Evolutionary conservation across 305 asterid genomes (phyloP).

Genomic region (Striga hermonthica): DNA sequence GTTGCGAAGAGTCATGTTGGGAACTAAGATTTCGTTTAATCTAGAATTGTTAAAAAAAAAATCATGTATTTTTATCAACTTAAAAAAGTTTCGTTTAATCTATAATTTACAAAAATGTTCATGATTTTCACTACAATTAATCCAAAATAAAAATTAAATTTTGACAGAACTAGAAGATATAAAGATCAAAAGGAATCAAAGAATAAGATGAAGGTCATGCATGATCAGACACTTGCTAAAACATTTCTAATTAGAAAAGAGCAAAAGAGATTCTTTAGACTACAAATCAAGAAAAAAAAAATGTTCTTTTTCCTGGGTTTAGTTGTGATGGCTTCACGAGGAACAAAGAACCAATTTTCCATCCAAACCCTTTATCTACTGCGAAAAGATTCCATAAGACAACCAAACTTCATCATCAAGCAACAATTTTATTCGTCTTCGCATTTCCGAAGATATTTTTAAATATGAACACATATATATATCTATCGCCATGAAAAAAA

Average conservation of each 20-base stretch:
- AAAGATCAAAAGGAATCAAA: slow-evolving; percentile 44
- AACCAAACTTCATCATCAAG: slow-evolving; percentile 34
- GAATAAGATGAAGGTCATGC: slow-evolving; percentile 26
- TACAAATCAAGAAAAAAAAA: slow-evolving; percentile 33
- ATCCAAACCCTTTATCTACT: background rate
- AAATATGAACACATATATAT: background rate
- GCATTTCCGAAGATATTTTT: background rate
- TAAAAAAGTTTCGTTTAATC: background rate
- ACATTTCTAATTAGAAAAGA: slow-evolving; percentile 15
- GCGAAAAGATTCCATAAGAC: no score
- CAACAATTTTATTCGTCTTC: slow-evolving; percentile 12
- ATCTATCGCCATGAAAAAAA: background rate
- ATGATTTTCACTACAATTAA: no score
- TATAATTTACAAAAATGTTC: slow-evolving; percentile 23
- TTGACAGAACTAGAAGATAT: slow-evolving; percentile 40
- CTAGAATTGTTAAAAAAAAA: no score
- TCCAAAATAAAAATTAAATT: slow-evolving; percentile 8
- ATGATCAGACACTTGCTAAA: slow-evolving; percentile 22
- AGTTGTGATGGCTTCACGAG: no score
- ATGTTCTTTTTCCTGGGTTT: background rate
- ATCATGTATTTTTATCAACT: background rate
- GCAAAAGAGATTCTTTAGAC: slow-evolving; percentile 29
- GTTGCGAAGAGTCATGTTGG: no score
- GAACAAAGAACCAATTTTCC: background rate
- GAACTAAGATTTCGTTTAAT: no score